These are phyloP conservation scores for Solanum chiquidenum DNA, from an alignment of 257 asterid species.

Conservation along the genomic window DNA sequence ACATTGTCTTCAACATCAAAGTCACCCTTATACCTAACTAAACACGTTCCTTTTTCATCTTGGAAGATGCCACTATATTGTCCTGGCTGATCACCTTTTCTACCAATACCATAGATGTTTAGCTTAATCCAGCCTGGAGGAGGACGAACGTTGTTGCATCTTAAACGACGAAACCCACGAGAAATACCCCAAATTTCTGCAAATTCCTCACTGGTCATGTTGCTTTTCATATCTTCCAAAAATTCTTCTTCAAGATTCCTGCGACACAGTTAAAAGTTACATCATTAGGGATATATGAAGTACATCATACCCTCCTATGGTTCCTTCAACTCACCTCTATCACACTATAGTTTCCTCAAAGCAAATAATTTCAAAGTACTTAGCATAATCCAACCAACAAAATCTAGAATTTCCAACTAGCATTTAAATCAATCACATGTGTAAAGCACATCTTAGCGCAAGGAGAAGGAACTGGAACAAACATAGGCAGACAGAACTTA, in stretches of 20 bases:
- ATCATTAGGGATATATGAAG: neutral
- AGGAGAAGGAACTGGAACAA: neutral
- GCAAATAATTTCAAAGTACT: neutral
- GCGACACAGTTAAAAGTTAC: neutral
- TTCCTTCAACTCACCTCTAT: neutral
- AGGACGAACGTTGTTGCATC: neutral
- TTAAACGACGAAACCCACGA: neutral
- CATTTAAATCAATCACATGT: neutral
- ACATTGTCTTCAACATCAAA: neutral
- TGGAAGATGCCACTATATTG: neutral
- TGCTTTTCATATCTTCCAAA: neutral
- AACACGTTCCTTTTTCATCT: neutral
- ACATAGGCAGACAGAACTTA: neutral
- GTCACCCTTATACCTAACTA: neutral
- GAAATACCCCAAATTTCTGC: neutral
- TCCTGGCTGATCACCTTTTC: neutral
- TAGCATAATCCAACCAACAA: neutral
- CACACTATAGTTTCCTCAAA: neutral
- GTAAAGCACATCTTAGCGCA: neutral
- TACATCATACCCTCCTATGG: neutral
- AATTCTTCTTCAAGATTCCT: neutral
- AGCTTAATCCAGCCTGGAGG: conserved; percentile 4
- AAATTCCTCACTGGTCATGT: too few species aligned
- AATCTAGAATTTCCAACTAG: neutral
- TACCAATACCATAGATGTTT: neutral